phyloP scores from a whole-genome alignment of 192 early-diverging fungal species.

The Coemansia sp. region DNA sequence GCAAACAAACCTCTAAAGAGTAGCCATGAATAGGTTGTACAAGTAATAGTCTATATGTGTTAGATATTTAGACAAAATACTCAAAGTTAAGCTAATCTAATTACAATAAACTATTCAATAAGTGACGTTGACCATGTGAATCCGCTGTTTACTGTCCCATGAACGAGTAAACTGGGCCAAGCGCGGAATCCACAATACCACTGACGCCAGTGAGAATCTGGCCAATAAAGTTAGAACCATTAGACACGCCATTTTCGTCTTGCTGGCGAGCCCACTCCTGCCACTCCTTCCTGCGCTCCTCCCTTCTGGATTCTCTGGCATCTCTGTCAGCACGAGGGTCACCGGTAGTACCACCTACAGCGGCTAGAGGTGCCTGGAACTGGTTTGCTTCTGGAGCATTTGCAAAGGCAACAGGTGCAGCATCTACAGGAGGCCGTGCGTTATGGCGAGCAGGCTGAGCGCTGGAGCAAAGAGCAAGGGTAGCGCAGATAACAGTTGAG shows the following conservation, averaged over 20 bases:
- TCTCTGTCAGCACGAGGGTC: conserved; percentile 12
- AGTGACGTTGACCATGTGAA: not conserved
- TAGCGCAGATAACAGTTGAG: conserved; percentile 14
- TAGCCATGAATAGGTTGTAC: not conserved
- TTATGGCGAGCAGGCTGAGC: conserved; percentile 33
- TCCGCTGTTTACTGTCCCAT: conserved; percentile 14
- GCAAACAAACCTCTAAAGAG: not conserved
- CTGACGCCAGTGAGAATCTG: conserved; percentile 49
- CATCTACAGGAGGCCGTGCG: conserved; percentile 7
- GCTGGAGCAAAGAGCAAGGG: conserved; percentile 19
- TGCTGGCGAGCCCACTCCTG: conserved; percentile 46
- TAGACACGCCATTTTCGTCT: conserved; percentile 40
- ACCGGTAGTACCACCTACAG: not conserved
- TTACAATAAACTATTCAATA: not conserved
- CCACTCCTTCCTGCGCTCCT: conserved; percentile 50
- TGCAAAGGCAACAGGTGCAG: conserved; percentile 25
- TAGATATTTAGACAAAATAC: not conserved
- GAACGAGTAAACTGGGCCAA: conserved; percentile 50
- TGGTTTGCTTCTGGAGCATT: conserved; percentile 6
- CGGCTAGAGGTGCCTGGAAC: not conserved
- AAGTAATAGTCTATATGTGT: not conserved
- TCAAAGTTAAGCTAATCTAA: not conserved
- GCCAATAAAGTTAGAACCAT: conserved; percentile 47
- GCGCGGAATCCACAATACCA: conserved; percentile 53
- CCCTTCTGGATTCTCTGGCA: conserved; percentile 39